These are phyloP conservation scores for Hypoxylon crocopeplum DNA, from an alignment of 495 filamentous ascomycete species.

Conservation along the genomic window DNA sequence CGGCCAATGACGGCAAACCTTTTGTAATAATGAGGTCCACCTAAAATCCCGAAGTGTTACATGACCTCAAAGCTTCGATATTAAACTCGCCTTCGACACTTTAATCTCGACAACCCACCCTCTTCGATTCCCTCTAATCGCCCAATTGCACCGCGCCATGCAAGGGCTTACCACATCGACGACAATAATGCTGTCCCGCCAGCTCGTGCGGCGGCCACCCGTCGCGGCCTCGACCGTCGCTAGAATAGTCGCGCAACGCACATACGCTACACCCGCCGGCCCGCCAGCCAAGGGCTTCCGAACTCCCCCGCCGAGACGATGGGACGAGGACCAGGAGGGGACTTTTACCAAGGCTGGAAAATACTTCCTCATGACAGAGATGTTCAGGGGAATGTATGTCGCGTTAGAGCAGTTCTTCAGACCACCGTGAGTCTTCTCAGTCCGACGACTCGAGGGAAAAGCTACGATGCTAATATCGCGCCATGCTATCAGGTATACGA, in stretches of 20 bases:
- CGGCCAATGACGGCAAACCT: slow-evolving; percentile 36
- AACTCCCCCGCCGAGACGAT: slow-evolving; percentile 67
- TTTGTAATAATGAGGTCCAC: slow-evolving; percentile 45
- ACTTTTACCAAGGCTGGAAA: slow-evolving; percentile 82
- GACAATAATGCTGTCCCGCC: slow-evolving; percentile 46
- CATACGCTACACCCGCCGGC: slow-evolving; percentile 78
- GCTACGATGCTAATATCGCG: neutral
- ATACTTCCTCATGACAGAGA: slow-evolving; percentile 94
- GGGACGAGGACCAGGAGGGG: slow-evolving; percentile 73
- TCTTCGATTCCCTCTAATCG: slow-evolving; percentile 20
- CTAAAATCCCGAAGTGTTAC: slow-evolving; percentile 36
- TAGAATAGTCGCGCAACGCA: slow-evolving; percentile 51
- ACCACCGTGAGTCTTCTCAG: slow-evolving; percentile 76
- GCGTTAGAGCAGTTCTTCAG: slow-evolving; percentile 98
- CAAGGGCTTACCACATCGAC: slow-evolving; percentile 44
- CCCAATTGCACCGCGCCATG: slow-evolving; percentile 41
- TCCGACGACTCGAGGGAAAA: neutral
- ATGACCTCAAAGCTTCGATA: slow-evolving; percentile 32
- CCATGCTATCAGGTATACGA: slow-evolving; percentile 75
- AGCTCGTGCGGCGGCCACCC: slow-evolving; percentile 44
- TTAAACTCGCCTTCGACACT: slow-evolving; percentile 17
- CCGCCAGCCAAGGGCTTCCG: slow-evolving; percentile 81
- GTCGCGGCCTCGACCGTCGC: slow-evolving; percentile 28
- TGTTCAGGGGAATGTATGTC: slow-evolving; percentile 97
- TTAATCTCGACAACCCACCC: slow-evolving; percentile 19